Base-by-base conservation (phyloP, 257 asterid genomes). In the Ilex asprella region DNA sequence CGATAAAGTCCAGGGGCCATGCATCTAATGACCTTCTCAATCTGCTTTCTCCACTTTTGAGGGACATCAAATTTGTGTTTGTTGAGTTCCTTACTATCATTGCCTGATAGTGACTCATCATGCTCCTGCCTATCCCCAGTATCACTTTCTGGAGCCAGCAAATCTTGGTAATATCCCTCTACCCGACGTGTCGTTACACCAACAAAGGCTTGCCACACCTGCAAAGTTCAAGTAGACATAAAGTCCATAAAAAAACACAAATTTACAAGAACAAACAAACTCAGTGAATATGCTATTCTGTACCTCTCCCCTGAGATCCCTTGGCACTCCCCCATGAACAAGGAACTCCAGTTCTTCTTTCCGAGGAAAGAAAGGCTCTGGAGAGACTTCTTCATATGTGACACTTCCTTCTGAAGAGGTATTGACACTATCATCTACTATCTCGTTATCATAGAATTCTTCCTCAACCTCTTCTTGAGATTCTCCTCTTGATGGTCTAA, bases 1-100 rank as follows among this genome's bases (percentile, higher is more conserved):
- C 80, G 87, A 80, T 82, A 86, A 89, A 86, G 83, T 81, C 94
- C 94, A 84, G 87, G 91, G 79, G 66, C 94, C 98, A 86, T 88
- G 98, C 98, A 88, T 86, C 96, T 79, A 88, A 88, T 62, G 96
- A 91, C 98, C 98, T 91, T 91, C 98, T 91, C 98, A 88, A 91
- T 91, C 87, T 91, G 96, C 87, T 84, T 91, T 73, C 76, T 84
- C 84, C 63, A 80, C 78, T 86, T 92, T 49, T 89, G 95, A 57
- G 97, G 83, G 70, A 83, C 66, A 63, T 76, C 73, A 55, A 54
- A 67, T 67, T 73, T 67, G 79, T 69, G 74, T 64, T 58, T 69
- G 60, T 65, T 68, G 31, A 16, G 65, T 61, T 68, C 75, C 66
- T 50, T 62, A 59, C 58, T 62, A 49, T 71, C 70, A 39, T 70